Base-by-base conservation (phyloP, 176 grass and related monocot species). In the Hsuehochloa calcarea region DNA sequence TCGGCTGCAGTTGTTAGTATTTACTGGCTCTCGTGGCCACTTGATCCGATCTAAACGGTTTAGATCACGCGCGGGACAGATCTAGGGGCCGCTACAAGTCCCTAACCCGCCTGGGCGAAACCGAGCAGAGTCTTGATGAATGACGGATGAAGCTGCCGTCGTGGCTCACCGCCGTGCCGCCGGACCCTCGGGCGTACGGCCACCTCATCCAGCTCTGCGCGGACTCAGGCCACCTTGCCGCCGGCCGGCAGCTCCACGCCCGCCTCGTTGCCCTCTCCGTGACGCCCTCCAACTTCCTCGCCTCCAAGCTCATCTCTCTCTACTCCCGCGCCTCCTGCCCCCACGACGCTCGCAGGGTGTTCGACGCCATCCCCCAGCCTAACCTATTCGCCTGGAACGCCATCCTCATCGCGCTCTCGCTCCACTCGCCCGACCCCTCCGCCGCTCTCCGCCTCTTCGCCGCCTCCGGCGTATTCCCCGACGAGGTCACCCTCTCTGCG, bases 321-420 rank as follows among this genome's bases (percentile, higher is more conserved):
- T 94, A 90, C 88, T 92, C 93, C 63, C 86, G 93, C 49, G 58
- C 66, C 34, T 78, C 39, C 34, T 82, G 61, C 49, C 78, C 90
- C 23, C 61, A 26, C 65, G 90, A 90, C 56, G 93, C 93, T 61
- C 82, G 79, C 75, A 82, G 80, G 69, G 59, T 90, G 88, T 95
- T 95, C 88, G 88, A 92, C 88, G 76, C 83, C 44, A 84, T 95
- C 34, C 88, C 85, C 3, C 44, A 26, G 49, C 88, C 83, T 54
- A 94, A 51, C 75, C 56, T 94, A 75, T 95, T 95, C 71, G 64
- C 90, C 64, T 95, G 93, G 90, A 95, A 95, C 79, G 85, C 90
- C 62, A 83, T 95, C 74, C 88, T 95, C 85, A 87, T 95, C 43
- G 85, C 93, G 16, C 82, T 90, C 22, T 87, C 85, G 14, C 82